A percentile compares a stretch with the other conserved stretches of the same genome.
Conservation (phyloP, 2,329 filamentous ascomycete genomes). For the Aspergillus luchuensis region DNA sequence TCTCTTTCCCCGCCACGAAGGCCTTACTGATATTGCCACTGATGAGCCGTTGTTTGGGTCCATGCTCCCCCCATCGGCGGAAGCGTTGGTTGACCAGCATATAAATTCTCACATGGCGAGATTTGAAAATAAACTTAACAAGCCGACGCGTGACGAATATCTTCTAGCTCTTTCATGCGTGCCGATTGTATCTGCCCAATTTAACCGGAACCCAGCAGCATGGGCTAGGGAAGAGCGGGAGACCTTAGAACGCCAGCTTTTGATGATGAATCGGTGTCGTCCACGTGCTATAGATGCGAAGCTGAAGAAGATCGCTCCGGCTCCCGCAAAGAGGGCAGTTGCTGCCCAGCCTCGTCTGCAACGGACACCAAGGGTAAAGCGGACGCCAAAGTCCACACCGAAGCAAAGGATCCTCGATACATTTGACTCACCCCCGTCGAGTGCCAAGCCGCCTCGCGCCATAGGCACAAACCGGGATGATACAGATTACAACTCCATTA, state of each 20-base stretch:
- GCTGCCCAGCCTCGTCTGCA: conserved; percentile 32
- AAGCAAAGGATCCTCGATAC: conserved; percentile 42
- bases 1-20: conserved; percentile 45
- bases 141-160: conserved; percentile 49
- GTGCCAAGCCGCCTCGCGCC: conserved; percentile 47
- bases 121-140: conserved; percentile 45
- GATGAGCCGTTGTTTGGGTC: conserved; percentile 47
- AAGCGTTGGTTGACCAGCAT: conserved; percentile 46
- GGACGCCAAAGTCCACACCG: conserved; percentile 45
- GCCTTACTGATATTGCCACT: conserved; percentile 33
- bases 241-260: conserved; percentile 44
- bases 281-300: conserved; percentile 32
- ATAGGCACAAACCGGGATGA: conserved; percentile 72
- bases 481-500: conserved; percentile 72
- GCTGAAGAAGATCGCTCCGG: conserved; percentile 46
- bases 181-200: conserved; percentile 44
- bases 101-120: conserved; percentile 46
- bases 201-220: conserved; percentile 48
- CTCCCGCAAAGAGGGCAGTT: conserved; percentile 35
- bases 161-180: conserved; percentile 47
- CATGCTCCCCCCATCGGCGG: conserved; percentile 35
- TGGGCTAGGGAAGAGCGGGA: conserved; percentile 47
- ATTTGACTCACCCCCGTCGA: conserved; percentile 40
- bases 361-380: conserved; percentile 38
- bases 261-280: conserved; percentile 44